Evolutionary conservation across 805 yeast species (phyloP), one percentile per base, ranked within the genome.

Genomic region (Candida xyloterini): DNA sequence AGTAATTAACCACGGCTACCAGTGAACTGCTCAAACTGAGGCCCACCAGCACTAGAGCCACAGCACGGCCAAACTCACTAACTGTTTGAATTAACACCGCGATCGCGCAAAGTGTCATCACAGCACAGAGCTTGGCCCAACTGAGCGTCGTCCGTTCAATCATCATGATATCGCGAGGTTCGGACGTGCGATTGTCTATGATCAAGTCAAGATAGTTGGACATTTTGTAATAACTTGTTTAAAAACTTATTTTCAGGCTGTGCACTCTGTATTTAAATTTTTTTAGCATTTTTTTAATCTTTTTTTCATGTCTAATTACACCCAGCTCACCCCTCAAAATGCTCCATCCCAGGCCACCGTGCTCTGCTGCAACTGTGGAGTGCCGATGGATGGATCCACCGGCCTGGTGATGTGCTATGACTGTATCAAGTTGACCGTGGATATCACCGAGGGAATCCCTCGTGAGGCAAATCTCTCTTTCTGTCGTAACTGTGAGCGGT

Each of bases 361-460:
- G 45, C 78, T 93, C 43, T 93, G 99, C 73, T 89, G 95, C 67
- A 88, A 87, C 82, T 93, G 99, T 82, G 98, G 98, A 67, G 87
- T 84, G 41, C 97, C 98, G 30, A 87, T 93, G 78, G 98, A 93
- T 60, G 98, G 98, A 30, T 87, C 97, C 16, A 68, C 79, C 18
- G 96, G 96, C 10, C 68, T 90, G 42, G 95, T 89, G 20, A 88
- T 91, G 95, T 93, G 99, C 70, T 82, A 86, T 71, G 98, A 93
- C 66, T 93, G 99, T 78, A 86, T 93, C 60, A 87, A 88, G 64
- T 70, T 91, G 57, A 88, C 88, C 2, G 93, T 88, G 43, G 97
- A 91, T 62, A 88, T 93, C 53, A 89, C 99, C 2, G 88, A 83
- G 51, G 96, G 95, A 32, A 82, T 84, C 40, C 97, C 97, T 37